A percentile compares a stretch with the other conserved stretches of the same genome.
These are phyloP conservation scores for Diplodia sapinea DNA, from an alignment of 2,329 filamentous ascomycete genomes.

Conservation along the genomic window DNA sequence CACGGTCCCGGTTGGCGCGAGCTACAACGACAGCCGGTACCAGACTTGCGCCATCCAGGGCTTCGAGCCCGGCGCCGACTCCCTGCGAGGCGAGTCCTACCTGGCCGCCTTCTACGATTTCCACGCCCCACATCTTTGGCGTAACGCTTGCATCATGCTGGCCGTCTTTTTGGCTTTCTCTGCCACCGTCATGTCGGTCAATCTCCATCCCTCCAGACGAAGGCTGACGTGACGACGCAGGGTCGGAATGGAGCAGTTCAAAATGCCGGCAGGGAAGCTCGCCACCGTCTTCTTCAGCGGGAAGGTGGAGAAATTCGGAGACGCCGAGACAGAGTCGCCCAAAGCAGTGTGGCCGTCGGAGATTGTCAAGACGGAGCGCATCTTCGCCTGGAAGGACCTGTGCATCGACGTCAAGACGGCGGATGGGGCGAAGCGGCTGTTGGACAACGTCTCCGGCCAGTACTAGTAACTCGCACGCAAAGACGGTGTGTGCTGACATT, in stretches of 20 bases:
- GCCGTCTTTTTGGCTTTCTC: not conserved
- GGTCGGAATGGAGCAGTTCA: conserved; percentile 1
- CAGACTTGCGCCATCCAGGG: not conserved
- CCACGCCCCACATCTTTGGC: not conserved
- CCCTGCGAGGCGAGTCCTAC: not conserved
- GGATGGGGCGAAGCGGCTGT: not conserved
- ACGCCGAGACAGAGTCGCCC: not conserved
- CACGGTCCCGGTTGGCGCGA: not conserved
- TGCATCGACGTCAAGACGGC: conserved; percentile 7
- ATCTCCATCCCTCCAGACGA: no score
- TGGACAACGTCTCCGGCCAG: not conserved
- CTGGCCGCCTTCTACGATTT: conserved; percentile 1
- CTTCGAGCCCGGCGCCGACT: not conserved
- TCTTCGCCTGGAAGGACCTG: conserved; percentile 6
- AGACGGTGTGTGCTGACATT: not conserved
- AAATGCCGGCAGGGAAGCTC: not conserved
- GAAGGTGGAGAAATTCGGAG: no score
- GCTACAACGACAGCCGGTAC: not conserved
- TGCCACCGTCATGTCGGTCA: not conserved
- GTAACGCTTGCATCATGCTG: not conserved
- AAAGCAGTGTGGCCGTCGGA: not conserved
- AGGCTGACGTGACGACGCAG: not conserved
- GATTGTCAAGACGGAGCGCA: not conserved
- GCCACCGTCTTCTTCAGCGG: conserved; percentile 1
- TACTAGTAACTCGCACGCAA: not conserved